Percentiles rank a stretch among this genome's conserved stretches.
Evolutionary conservation across 2,329 filamentous ascomycete genomes (phyloP).

Genomic region (Fusarium xyrophilum): DNA sequence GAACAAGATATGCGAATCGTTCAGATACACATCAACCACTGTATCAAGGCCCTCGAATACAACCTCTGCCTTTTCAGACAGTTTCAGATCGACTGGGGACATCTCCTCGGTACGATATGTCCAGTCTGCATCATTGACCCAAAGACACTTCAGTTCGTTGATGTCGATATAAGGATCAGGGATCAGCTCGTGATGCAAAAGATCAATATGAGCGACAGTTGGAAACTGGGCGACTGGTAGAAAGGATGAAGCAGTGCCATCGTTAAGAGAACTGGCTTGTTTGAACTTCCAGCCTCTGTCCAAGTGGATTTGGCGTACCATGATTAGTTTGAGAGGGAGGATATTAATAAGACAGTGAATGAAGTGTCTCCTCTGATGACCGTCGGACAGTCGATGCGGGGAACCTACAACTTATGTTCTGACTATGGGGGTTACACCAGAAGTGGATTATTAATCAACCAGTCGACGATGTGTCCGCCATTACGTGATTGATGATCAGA

Average conservation of each 20-base stretch:
- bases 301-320: not conserved
- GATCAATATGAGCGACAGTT: not conserved
- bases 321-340: rapidly evolving
- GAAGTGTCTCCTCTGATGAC: not conserved
- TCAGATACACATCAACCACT: not conserved
- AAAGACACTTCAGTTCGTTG: conserved; percentile 3
- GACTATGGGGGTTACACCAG: not conserved
- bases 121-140: conserved; percentile 6
- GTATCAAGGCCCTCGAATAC: conserved; percentile 6
- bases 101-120: not conserved
- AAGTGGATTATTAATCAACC: not conserved
- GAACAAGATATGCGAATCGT: not conserved
- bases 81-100: rapidly evolving
- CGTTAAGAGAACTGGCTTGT: not conserved
- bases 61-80: not conserved
- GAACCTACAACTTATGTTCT: not conserved
- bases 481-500: not conserved
- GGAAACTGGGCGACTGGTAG: not conserved
- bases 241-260: not conserved
- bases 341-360: too few relatives aligned
- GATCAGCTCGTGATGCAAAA: not conserved
- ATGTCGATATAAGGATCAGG: conserved; percentile 3
- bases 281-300: not conserved
- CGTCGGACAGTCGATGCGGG: not conserved
- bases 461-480: not conserved